phyloP scores from a whole-genome alignment of 306 rosid genomes.

The Fagus sylvatica region DNA sequence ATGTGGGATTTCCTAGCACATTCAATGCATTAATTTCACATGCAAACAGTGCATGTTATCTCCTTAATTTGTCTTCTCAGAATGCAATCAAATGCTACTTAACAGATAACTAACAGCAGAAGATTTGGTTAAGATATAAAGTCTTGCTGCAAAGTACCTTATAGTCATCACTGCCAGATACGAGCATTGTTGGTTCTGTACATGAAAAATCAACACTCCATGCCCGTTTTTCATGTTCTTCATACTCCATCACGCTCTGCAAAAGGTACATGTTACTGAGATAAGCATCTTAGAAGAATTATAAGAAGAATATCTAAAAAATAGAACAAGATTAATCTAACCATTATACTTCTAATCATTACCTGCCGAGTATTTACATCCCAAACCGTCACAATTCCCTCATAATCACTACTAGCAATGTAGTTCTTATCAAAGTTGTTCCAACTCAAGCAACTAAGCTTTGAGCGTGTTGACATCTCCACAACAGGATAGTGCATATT shows the following conservation, averaged over 20 bases:
- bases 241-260: slow-evolving; percentile 96
- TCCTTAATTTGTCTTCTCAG: not conserved
- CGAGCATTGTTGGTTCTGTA: slow-evolving; percentile 94
- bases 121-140: slow-evolving; percentile 17
- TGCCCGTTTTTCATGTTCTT: slow-evolving; percentile 98
- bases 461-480: slow-evolving; percentile 96
- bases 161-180: slow-evolving; percentile 98
- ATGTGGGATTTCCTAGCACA: not conserved
- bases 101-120: slow-evolving; percentile 15
- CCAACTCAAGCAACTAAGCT: slow-evolving; percentile 99
- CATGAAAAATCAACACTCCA: slow-evolving; percentile 99
- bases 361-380: slow-evolving; percentile 94
- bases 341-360: slow-evolving; percentile 24
- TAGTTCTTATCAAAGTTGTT: slow-evolving; percentile 82
- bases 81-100: not conserved
- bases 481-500: slow-evolving; percentile 87
- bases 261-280: slow-evolving; percentile 16
- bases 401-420: slow-evolving; percentile 98
- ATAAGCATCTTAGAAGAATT: slow-evolving; percentile 12
- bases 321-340: not conserved
- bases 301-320: slow-evolving; percentile 1
- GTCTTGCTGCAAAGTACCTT: slow-evolving; percentile 53
- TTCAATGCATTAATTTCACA: not conserved
- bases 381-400: slow-evolving; percentile 97
- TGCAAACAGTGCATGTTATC: not conserved